These are phyloP conservation scores for Odontarrhena argentea DNA, from an alignment of 345 rosid species.

Conservation along the genomic window DNA sequence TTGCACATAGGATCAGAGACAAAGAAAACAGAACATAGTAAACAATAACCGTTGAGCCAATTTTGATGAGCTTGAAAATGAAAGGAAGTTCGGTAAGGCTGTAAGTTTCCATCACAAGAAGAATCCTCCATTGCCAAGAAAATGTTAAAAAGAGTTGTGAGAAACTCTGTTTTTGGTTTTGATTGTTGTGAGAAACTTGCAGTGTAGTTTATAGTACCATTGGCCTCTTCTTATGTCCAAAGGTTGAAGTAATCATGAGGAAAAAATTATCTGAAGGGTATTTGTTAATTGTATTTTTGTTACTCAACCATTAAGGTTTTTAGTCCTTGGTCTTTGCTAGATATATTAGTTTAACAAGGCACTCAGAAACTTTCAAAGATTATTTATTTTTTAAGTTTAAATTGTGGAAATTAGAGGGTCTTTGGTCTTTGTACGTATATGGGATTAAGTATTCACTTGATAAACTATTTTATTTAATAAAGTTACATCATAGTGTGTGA, in stretches of 20 bases:
- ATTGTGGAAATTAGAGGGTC: background rate
- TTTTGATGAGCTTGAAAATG: slow-evolving; percentile 48
- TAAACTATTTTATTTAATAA: background rate
- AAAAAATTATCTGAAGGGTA: slow-evolving; percentile 4
- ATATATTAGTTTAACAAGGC: too few relatives aligned
- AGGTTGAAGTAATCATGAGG: slow-evolving; percentile 30
- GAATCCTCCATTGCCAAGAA: slow-evolving; percentile 11
- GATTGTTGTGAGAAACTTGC: background rate
- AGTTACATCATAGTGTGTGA: too few relatives aligned
- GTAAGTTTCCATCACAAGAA: slow-evolving; percentile 23
- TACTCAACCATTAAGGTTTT: background rate
- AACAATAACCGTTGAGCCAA: slow-evolving; percentile 50
- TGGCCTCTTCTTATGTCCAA: background rate
- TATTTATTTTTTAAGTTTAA: too few relatives aligned
- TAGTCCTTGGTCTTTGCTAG: slow-evolving; percentile 18
- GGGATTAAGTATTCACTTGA: background rate
- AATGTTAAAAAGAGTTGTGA: too few relatives aligned
- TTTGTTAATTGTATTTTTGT: background rate
- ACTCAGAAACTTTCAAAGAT: too few relatives aligned
- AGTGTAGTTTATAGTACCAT: too few relatives aligned
- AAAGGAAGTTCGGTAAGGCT: slow-evolving; percentile 38
- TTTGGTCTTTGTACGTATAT: background rate
- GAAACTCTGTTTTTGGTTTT: background rate
- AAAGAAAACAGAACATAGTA: background rate
- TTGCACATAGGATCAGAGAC: background rate